Evolutionary conservation across 768 basidiomycete species (phyloP).

Genomic region (Vishniacozyma victoriae): DNA sequence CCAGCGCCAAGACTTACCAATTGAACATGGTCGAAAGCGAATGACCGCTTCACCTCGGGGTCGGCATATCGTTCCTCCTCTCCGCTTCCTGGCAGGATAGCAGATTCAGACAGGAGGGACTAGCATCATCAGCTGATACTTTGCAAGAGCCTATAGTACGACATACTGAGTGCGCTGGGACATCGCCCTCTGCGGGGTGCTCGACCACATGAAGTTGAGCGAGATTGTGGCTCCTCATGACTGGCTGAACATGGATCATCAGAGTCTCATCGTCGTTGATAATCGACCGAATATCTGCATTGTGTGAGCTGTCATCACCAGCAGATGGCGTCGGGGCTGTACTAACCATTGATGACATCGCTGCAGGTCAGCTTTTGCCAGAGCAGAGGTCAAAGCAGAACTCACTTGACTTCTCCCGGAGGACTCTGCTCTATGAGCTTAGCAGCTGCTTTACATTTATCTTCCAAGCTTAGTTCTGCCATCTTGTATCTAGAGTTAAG

Average conservation of each 20-base stretch:
- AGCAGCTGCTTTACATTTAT: slow-evolving; percentile 53
- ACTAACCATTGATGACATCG: slow-evolving; percentile 80
- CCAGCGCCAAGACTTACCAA: slow-evolving; percentile 53
- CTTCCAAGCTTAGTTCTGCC: slow-evolving; percentile 29
- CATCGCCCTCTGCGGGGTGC: slow-evolving; percentile 60
- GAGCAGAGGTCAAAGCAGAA: not conserved
- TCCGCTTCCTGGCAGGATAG: slow-evolving; percentile 52
- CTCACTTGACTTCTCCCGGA: slow-evolving; percentile 81
- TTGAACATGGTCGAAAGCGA: slow-evolving; percentile 76
- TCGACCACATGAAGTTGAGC: slow-evolving; percentile 82
- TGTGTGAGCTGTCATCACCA: not conserved
- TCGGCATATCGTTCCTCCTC: slow-evolving; percentile 72
- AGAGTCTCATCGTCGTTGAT: slow-evolving; percentile 80
- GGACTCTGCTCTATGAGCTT: slow-evolving; percentile 81
- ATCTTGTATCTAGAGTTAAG: too few species aligned
- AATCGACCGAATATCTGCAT: slow-evolving; percentile 80
- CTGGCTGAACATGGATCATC: slow-evolving; percentile 68
- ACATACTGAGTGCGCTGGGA: slow-evolving; percentile 59
- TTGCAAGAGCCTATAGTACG: not conserved
- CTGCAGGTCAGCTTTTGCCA: slow-evolving; percentile 13
- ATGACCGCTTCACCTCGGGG: slow-evolving; percentile 69
- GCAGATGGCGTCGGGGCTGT: not conserved
- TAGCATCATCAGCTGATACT: slow-evolving; percentile 41
- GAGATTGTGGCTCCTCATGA: slow-evolving; percentile 76
- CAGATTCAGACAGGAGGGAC: slow-evolving; percentile 76